Evolutionary conservation across 306 rosid genomes (phyloP), one percentile per base, ranked within the genome.

Genomic region (Inga laurina): DNA sequence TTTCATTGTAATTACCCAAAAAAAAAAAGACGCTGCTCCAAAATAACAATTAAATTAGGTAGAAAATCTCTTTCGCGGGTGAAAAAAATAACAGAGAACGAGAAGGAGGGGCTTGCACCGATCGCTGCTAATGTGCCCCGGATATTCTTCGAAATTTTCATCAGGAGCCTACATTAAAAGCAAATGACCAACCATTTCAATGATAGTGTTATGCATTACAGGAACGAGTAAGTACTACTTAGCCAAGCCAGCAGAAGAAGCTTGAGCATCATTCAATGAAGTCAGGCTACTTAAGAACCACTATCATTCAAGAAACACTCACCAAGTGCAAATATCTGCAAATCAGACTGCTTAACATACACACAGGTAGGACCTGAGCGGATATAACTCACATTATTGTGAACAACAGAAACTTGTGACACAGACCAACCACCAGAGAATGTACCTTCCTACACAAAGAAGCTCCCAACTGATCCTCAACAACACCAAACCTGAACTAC

Each of bases 401-500:
- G 94, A 41, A 91, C 92, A 54, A 89, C 90, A 81, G 92, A 83
- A 89, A 87, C 84, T 80, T 89, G 93, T 68, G 94, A 79, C 77
- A 91, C 90, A 32, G 90, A 87, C 97, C 98, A 96, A 82, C 99
- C 99, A 86, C 91, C 76, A 2, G 97, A 2, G 97, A 88, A 83
- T 87, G 88, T 68, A 93, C 92, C 90, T 91, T 96, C 85, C 80
- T 84, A 82, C 94, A 88, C 87, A 96, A 82, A 54, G 85, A 89
- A 79, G 91, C 93, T 75, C 93, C 97, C 88, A 96, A 82, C 79
- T 87, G 91, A 89, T 96, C 99, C 90, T 91, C 96, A 90, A 91
- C 91, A 91, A 84, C 92, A 89, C 99, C 97, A 51, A 86, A 90
- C 94, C 98, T 96, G 97, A 93, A 96, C 99, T 96, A 96, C 91